Base-by-base conservation (phyloP, 495 filamentous ascomycete genomes). In the Trichoderma asperelloides region DNA sequence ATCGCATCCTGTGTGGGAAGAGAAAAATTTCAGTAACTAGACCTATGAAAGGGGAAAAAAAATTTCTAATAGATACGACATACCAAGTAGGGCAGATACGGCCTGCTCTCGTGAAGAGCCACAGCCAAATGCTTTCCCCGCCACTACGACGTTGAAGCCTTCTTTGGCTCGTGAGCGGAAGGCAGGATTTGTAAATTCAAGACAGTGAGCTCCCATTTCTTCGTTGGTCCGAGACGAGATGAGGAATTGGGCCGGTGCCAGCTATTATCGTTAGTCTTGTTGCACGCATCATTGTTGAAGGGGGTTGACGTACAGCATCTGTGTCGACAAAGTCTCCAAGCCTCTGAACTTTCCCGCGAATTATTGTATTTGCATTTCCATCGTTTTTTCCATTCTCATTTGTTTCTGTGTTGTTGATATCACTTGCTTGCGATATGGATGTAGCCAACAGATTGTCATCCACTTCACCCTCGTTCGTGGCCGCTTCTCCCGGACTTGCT, bases 61-160 rank as follows among this genome's bases (percentile, higher is more conserved):
- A n/a, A n/a, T n/a, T n/a, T n/a, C 13, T 9, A 23, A 21, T 13
- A 13, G 55, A 25, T 33, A 49, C 1, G 5, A 62, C 65, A 21
- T 65, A 68, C 76, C 76, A n/a, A 66, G 47, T 27, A 80, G 70
- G 12, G 79, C 79, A 64, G 69, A 73, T 0, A 79, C 76, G 1
- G 80, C 79, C 25, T 79, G 69, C 67, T 81, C 77, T 3, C 79
- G 75, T 0, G 79, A 81, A n/a, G 76, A 80, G 3, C 80, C 80
- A 65, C 75, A 76, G 1, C 79, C 79, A 66, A 83, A 83, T 0
- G 69, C 79, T 55, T 78, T 75, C 0, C 76, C 79, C 6, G 79
- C 79, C 2, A 83, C 77, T 5, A 81, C 72, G 27, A 82, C 71
- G 55, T 76, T 74, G 68, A 72, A 73, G 0, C 78, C 79, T 27